A percentile compares a stretch with the other conserved stretches of the same genome.
Conservation (phyloP, 2,329 filamentous ascomycete species). For the Cladosporium sp. region DNA sequence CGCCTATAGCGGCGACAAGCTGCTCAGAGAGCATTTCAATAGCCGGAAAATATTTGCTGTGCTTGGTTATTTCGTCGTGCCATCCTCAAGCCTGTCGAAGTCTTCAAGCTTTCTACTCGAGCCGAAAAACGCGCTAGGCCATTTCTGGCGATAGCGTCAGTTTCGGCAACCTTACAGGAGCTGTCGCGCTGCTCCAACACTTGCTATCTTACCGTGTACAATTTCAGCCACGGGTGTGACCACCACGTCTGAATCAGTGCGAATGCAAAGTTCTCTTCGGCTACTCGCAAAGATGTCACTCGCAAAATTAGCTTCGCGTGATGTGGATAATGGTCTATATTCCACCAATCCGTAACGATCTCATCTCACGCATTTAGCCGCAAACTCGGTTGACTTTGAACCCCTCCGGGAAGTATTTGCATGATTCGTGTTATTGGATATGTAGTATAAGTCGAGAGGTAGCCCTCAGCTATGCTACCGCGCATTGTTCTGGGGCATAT, state of each 20-base stretch:
- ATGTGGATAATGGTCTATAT: neutral
- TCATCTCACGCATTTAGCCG: slow-evolving; percentile 8
- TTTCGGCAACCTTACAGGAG: no score
- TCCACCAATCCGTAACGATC: slow-evolving; percentile 2
- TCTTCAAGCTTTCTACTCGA: neutral
- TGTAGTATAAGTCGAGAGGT: no score
- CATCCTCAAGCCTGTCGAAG: neutral
- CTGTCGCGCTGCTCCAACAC: no score
- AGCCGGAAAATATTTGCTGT: neutral
- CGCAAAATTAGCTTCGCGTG: no score
- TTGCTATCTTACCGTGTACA: no score
- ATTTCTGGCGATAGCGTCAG: neutral
- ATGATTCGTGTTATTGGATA: no score
- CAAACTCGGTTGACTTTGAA: slow-evolving; percentile 5
- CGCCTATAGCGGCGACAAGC: slow-evolving; percentile 44
- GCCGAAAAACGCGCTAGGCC: neutral
- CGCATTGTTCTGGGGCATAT: no score
- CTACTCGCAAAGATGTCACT: no score
- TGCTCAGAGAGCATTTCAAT: slow-evolving; percentile 44
- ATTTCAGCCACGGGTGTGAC: no score
- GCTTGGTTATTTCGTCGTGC: neutral
- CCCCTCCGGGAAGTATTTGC: neutral
- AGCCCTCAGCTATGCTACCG: no score
- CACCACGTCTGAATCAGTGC: no score
- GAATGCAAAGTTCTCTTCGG: no score